phyloP scores from a whole-genome alignment of 1,284 basidiomycete species.

The Schizopora paradoxa region DNA sequence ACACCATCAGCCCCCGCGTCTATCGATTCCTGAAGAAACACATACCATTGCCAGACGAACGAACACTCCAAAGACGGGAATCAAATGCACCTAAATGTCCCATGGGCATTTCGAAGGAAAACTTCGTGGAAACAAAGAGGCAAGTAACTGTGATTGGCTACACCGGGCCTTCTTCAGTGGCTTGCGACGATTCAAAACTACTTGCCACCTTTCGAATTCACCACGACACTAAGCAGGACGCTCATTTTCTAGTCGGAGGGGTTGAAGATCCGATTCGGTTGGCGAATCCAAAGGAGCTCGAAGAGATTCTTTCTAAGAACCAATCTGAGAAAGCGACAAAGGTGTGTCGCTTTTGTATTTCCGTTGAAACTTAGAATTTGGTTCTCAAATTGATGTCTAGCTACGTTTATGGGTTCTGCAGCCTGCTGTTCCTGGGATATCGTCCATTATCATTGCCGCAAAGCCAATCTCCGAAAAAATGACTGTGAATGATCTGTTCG shows the following conservation, averaged over 20 bases:
- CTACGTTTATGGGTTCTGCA: constrained; percentile 19
- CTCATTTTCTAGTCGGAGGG: constrained; percentile 25
- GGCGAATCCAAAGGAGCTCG: constrained; percentile 17
- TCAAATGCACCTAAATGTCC: constrained; percentile 21
- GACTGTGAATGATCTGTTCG: neutral
- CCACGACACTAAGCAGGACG: constrained; percentile 19
- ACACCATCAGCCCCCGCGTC: too few species aligned
- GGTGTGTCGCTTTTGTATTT: constrained; percentile 7
- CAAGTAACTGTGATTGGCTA: constrained; percentile 20
- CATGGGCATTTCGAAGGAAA: constrained; percentile 20
- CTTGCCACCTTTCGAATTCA: constrained; percentile 20
- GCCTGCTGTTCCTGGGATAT: constrained; percentile 21
- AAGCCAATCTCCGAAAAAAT: constrained; percentile 14
- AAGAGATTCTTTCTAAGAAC: constrained; percentile 13
- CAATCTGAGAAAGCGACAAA: constrained; percentile 15
- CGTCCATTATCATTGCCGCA: constrained; percentile 23
- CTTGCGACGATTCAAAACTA: constrained; percentile 31
- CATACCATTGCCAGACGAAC: neutral
- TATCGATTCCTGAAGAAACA: too few species aligned
- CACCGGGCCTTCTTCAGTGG: constrained; percentile 23
- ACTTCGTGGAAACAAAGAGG: constrained; percentile 18
- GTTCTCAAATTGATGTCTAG: constrained; percentile 5
- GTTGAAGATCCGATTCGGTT: constrained; percentile 21
- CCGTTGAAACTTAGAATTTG: neutral
- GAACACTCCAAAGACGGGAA: neutral